Conservation (phyloP, 768 basidiomycete species). For the Chalciporus chontae region DNA sequence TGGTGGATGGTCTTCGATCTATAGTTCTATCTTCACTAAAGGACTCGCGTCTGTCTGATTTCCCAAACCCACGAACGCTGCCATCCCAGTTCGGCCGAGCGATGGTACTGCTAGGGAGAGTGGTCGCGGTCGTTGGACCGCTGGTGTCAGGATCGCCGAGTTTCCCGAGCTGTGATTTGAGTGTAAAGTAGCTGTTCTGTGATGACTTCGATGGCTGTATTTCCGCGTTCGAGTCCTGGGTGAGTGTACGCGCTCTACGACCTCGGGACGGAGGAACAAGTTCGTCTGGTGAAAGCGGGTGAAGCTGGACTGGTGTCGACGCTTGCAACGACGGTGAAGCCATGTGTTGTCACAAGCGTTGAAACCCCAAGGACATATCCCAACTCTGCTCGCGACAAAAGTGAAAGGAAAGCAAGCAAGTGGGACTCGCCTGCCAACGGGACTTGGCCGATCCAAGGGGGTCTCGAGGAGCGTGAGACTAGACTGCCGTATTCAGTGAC, state of each 20-base stretch:
- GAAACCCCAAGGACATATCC: slow-evolving; percentile 9
- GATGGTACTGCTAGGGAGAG: neutral
- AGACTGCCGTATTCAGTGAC: slow-evolving; percentile 4
- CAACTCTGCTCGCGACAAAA: neutral
- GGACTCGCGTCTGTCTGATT: slow-evolving; percentile 33
- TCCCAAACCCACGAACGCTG: slow-evolving; percentile 56
- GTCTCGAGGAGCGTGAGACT: slow-evolving; percentile 13
- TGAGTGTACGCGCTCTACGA: slow-evolving; percentile 44
- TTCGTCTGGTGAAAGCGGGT: slow-evolving; percentile 67
- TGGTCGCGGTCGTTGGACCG: slow-evolving; percentile 12
- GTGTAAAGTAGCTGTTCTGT: slow-evolving; percentile 54
- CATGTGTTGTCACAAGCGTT: slow-evolving; percentile 12
- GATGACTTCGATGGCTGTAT: slow-evolving; percentile 23
- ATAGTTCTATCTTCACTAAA: slow-evolving; percentile 16
- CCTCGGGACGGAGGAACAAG: slow-evolving; percentile 37
- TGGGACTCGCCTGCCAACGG: no score
- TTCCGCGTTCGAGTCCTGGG: slow-evolving; percentile 29
- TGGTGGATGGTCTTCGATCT: slow-evolving; percentile 30
- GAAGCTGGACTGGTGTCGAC: slow-evolving; percentile 62
- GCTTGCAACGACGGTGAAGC: slow-evolving; percentile 23
- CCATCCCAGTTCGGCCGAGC: slow-evolving; percentile 42
- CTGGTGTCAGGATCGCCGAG: slow-evolving; percentile 29
- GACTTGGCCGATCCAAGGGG: neutral
- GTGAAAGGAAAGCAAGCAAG: neutral
- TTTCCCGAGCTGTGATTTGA: slow-evolving; percentile 59